Evolutionary conservation across 2,329 filamentous ascomycete species (phyloP).

Genomic region (Botrytis byssoidea): DNA sequence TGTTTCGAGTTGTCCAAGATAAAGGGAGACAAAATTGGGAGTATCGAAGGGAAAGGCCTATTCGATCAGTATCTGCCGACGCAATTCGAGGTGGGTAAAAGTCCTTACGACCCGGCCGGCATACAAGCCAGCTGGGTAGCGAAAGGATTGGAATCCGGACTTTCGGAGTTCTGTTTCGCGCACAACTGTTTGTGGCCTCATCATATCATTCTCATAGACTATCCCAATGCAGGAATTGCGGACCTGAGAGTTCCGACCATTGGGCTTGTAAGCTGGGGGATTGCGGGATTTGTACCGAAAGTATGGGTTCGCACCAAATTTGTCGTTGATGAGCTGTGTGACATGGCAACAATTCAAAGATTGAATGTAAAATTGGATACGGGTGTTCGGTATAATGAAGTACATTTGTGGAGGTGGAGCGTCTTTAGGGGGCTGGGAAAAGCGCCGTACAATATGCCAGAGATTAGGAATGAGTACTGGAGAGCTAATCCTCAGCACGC

Average conservation of each 20-base stretch:
- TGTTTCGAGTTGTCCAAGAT: background rate
- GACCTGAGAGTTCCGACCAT: background rate
- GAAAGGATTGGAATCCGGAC: background rate
- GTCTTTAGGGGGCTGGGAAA: background rate
- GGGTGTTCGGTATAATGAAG: fast-evolving
- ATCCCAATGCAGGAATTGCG: background rate
- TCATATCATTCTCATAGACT: background rate
- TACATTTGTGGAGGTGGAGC: background rate
- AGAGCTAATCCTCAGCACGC: fast-evolving
- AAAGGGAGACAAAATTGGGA: background rate
- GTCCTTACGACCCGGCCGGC: background rate
- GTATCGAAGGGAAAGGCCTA: background rate
- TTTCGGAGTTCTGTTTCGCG: background rate
- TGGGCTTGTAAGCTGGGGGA: background rate
- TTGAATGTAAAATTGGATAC: background rate
- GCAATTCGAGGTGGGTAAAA: fast-evolving
- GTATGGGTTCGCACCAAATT: background rate
- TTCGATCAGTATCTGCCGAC: fast-evolving
- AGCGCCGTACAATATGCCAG: background rate
- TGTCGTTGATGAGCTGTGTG: background rate
- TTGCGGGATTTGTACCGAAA: background rate
- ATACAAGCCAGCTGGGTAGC: background rate
- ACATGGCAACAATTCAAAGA: background rate
- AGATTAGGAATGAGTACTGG: background rate
- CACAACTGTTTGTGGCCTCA: background rate